Evolutionary conservation across 495 filamentous ascomycete species (phyloP), one percentile per base, ranked within the genome.

Genomic region (Hyaloscypha variabilis): DNA sequence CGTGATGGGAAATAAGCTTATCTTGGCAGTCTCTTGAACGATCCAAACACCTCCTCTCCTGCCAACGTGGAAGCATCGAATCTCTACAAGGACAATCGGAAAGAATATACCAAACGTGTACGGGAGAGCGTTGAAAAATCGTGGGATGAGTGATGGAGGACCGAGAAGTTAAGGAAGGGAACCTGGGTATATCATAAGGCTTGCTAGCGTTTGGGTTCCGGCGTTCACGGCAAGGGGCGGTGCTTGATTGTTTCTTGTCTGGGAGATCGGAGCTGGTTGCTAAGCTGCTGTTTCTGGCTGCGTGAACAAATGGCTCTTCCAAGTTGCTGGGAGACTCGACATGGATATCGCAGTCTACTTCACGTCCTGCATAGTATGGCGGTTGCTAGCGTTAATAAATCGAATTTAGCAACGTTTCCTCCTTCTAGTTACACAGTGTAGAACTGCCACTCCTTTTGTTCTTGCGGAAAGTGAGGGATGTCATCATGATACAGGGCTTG

Each of bases 101-200:
- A 93, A 72, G 95, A 99, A 76, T 99, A 99, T 72, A 89, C 88
- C 14, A 99, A 99, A 81, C 85, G 94, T 24, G 95, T 99, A 23
- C 83, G 92, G 51, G 95, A 98, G n/a, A 79, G 97, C 94, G 0
- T 96, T 99, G 21, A 96, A 99, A 84, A 97, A 97, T 83, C 97
- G 94, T 79, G 98, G 95, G 95, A n/a, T n/a, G n/a, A n/a, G n/a
- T n/a, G n/a, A n/a, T n/a, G n/a, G 94, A 98, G 59, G 94, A 95
- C 68, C 94, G 82, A 78, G 8, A 3, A 46, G 17, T 10, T 3
- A 46, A 46, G 4, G 39, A 46, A 8, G 1, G 39, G 39, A 14
- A 17, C 14, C 39, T 14, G 17, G 11, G 39, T 14, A 19, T 55
- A 65, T 58, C 57, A 58, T 46, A 56, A 58, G 26, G 55, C 34